Conservation (phyloP, 2,329 filamentous ascomycete genomes). For the Calonectria naviculata region DNA sequence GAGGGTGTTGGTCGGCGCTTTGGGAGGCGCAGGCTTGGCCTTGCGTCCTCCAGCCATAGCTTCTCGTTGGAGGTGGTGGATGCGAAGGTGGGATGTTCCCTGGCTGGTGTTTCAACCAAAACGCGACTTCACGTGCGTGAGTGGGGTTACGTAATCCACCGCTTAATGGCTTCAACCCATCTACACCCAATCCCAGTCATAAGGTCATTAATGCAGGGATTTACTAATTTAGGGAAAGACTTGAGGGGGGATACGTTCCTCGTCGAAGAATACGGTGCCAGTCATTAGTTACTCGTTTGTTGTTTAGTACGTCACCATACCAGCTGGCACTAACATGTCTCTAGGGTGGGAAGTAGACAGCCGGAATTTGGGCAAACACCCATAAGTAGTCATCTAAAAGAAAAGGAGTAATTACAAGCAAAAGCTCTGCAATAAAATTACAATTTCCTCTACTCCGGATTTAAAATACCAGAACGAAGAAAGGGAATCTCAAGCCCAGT, state of each 20-base stretch:
- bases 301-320: too few relatives aligned
- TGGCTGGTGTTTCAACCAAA: slow-evolving; percentile 1
- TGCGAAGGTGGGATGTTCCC: slow-evolving; percentile 14
- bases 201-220: not conserved
- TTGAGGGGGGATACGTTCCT: too few relatives aligned
- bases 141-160: slow-evolving; percentile 30
- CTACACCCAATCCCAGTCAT: not conserved
- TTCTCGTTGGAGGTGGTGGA: not conserved
- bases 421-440: not conserved
- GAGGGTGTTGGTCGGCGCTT: slow-evolving; percentile 75
- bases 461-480: not conserved
- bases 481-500: slow-evolving; percentile 48
- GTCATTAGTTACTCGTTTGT: too few relatives aligned
- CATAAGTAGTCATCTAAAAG: too few relatives aligned
- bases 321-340: too few relatives aligned
- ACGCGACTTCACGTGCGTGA: slow-evolving; percentile 33
- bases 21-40: slow-evolving; percentile 61
- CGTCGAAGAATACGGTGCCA: too few relatives aligned
- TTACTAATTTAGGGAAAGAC: too few relatives aligned
- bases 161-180: not conserved
- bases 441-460: not conserved
- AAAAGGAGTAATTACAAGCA: not conserved
- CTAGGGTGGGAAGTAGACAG: too few relatives aligned
- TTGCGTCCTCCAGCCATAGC: slow-evolving; percentile 62
- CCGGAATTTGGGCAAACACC: too few relatives aligned